Evolutionary conservation across 1,139 yeast species (phyloP).

Genomic region (Wickerhamomyces sp.): DNA sequence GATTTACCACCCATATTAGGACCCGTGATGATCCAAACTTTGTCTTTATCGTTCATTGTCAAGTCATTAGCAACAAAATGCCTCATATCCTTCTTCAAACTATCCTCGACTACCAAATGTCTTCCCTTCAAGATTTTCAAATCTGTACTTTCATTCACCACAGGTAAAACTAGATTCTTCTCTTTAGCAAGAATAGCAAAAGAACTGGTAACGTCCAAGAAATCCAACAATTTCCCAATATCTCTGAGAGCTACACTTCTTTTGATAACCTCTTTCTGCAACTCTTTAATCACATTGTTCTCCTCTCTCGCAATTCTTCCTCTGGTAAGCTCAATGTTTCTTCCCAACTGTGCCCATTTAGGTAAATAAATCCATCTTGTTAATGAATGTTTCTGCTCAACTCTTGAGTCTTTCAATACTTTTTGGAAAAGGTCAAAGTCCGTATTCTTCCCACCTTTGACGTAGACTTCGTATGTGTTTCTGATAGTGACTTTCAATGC

Average conservation of each 20-base stretch:
- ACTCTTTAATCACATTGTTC: slow-evolving; percentile 21
- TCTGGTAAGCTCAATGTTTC: slow-evolving; percentile 21
- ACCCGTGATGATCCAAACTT: slow-evolving; percentile 78
- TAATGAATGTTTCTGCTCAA: slow-evolving; percentile 25
- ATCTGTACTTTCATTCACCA: slow-evolving; percentile 40
- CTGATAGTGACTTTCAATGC: slow-evolving; percentile 12
- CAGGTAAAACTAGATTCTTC: slow-evolving; percentile 60
- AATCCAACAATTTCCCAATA: slow-evolving; percentile 42
- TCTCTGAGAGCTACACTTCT: slow-evolving; percentile 26
- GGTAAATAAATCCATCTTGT: slow-evolving; percentile 29
- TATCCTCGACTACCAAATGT: slow-evolving; percentile 85
- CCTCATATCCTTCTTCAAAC: slow-evolving; percentile 37
- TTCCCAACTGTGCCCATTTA: slow-evolving; percentile 33
- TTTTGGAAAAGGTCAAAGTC: slow-evolving; percentile 4
- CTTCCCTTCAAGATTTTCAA: slow-evolving; percentile 60
- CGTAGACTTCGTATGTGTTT: slow-evolving; percentile 14
- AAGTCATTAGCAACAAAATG: slow-evolving; percentile 69
- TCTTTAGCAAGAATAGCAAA: slow-evolving; percentile 70
- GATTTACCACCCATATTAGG: slow-evolving; percentile 99
- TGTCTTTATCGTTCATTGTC: slow-evolving; percentile 30
- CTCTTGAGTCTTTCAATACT: slow-evolving; percentile 6
- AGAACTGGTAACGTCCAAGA: slow-evolving; percentile 67
- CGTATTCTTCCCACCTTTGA: slow-evolving; percentile 12
- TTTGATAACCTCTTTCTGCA: slow-evolving; percentile 25
- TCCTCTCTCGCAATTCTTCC: slow-evolving; percentile 28